Percentiles rank a stretch among this genome's conserved stretches.
phyloP scores from a whole-genome alignment of 805 yeast species.

The Zygoascus flipseniorum region DNA sequence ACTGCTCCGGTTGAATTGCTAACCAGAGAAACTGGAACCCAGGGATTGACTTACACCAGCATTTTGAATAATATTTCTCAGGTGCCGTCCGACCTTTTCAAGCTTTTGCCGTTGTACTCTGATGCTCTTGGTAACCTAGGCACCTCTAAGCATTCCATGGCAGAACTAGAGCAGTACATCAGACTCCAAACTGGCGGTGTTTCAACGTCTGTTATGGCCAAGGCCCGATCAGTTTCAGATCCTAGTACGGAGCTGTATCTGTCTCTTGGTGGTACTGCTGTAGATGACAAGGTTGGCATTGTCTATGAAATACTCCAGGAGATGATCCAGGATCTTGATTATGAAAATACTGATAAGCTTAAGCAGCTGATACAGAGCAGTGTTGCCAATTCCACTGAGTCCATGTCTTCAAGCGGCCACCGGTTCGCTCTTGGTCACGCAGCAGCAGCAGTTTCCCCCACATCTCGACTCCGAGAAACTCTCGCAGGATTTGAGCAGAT shows the following conservation, averaged over 20 bases:
- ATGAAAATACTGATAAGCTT: slow-evolving; percentile 57
- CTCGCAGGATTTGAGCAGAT: slow-evolving; percentile 74
- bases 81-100: slow-evolving; percentile 54
- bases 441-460: slow-evolving; percentile 54
- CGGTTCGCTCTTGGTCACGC: slow-evolving; percentile 67
- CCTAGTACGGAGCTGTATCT: slow-evolving; percentile 44
- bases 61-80: slow-evolving; percentile 52
- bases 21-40: slow-evolving; percentile 28
- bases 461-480: slow-evolving; percentile 52
- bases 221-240: slow-evolving; percentile 38
- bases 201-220: slow-evolving; percentile 49
- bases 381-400: slow-evolving; percentile 69
- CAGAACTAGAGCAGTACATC: slow-evolving; percentile 77
- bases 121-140: slow-evolving; percentile 82
- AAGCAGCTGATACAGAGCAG: slow-evolving; percentile 62
- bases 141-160: slow-evolving; percentile 61
- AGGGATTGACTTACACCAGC: slow-evolving; percentile 67
- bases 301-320: slow-evolving; percentile 62
- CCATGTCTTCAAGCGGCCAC: slow-evolving; percentile 84
- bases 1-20: slow-evolving; percentile 14
- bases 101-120: slow-evolving; percentile 67
- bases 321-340: slow-evolving; percentile 60
- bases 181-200: slow-evolving; percentile 81
- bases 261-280: slow-evolving; percentile 56
- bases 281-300: slow-evolving; percentile 52